Conservation (phyloP, 2,329 filamentous ascomycete species). For the Chalara sp. region DNA sequence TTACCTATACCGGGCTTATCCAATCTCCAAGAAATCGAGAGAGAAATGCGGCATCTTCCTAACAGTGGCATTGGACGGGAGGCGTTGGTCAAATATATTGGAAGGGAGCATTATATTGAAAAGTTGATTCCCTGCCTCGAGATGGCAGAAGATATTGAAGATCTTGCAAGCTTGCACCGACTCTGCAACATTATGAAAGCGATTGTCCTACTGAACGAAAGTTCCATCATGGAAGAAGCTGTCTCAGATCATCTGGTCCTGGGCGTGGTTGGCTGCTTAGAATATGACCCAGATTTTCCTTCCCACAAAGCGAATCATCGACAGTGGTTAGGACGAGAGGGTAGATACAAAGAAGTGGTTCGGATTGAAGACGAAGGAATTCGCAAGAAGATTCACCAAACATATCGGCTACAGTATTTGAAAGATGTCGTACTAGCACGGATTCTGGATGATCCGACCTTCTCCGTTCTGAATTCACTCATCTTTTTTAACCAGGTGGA, state of each 20-base stretch:
- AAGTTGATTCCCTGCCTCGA: conserved; percentile 82
- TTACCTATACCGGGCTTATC: conserved; percentile 76
- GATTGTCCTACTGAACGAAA: conserved; percentile 90
- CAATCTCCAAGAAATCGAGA: conserved; percentile 78
- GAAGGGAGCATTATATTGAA: conserved; percentile 77
- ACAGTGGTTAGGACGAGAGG: conserved; percentile 82
- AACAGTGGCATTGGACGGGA: conserved; percentile 71
- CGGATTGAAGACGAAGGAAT: conserved; percentile 78
- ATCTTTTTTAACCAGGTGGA: conserved; percentile 99
- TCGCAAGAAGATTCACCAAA: conserved; percentile 88
- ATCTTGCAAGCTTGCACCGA: conserved; percentile 76
- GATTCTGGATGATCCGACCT: conserved; percentile 95
- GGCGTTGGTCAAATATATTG: conserved; percentile 78
- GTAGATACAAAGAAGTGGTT: conserved; percentile 93
- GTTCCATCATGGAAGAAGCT: conserved; percentile 85
- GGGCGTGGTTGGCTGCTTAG: conserved; percentile 89
- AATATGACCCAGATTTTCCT: conserved; percentile 97
- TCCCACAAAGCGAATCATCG: conserved; percentile 96
- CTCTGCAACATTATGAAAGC: conserved; percentile 98
- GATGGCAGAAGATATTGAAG: conserved; percentile 87
- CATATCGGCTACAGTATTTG: conserved; percentile 90
- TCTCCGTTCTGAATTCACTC: conserved; percentile 92
- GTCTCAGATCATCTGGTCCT: conserved; percentile 85
- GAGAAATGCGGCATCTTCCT: conserved; percentile 73
- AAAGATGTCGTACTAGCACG: conserved; percentile 97